These are phyloP conservation scores for Fomes fomentarius DNA, from an alignment of 1,284 basidiomycete species.

Conservation along the genomic window DNA sequence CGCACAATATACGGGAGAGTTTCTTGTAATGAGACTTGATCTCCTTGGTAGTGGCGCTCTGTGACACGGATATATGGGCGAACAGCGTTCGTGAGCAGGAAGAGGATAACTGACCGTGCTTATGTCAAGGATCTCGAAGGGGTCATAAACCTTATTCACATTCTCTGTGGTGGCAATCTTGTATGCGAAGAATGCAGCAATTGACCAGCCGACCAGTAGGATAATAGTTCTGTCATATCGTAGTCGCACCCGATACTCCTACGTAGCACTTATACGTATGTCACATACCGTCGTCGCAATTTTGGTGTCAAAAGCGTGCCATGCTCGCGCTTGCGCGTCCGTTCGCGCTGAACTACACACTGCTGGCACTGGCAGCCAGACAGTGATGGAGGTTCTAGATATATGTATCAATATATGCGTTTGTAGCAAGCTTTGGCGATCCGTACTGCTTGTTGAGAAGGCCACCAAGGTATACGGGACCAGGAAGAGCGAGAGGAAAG, in stretches of 20 bases:
- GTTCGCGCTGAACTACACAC: constrained; percentile 61
- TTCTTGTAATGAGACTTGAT: constrained; percentile 98
- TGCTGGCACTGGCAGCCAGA: constrained; percentile 69
- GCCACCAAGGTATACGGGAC: constrained; percentile 71
- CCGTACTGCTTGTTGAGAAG: constrained; percentile 43
- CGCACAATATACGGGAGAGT: constrained; percentile 88
- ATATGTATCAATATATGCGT: no score
- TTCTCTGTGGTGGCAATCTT: constrained; percentile 61
- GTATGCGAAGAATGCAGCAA: constrained; percentile 72
- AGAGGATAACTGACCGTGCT: constrained; percentile 49
- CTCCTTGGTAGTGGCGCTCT: constrained; percentile 82
- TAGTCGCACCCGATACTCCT: not conserved
- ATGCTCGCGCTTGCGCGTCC: constrained; percentile 46
- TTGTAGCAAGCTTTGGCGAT: not conserved
- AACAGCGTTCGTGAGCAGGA: not conserved
- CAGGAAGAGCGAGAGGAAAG: constrained; percentile 81
- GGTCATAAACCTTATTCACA: constrained; percentile 86
- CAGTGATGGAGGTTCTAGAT: constrained; percentile 29
- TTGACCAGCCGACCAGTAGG: constrained; percentile 75
- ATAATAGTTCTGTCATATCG: constrained; percentile 49
- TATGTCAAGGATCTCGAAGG: constrained; percentile 93
- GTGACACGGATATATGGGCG: not conserved
- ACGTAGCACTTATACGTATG: not conserved
- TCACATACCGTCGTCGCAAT: constrained; percentile 33
- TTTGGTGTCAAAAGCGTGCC: constrained; percentile 41